Percentiles rank a stretch among this genome's conserved stretches.
These are phyloP conservation scores for Brachypodium distachyon DNA, from an alignment of 202 grass and related monocot species.

Conservation along the genomic window DNA sequence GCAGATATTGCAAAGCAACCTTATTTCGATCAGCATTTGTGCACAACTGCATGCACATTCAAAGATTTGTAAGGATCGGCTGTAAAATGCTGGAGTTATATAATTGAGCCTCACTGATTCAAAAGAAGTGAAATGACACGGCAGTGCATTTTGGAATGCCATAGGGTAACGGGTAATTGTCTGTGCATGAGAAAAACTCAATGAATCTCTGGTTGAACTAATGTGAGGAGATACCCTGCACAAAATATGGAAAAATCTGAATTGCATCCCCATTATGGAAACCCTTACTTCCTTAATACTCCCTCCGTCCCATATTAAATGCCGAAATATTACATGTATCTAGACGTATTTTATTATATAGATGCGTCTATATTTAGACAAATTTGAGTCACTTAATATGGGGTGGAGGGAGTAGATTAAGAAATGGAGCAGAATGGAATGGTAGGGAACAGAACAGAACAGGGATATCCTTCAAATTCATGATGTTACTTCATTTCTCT, in stretches of 20 bases:
- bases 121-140: no score
- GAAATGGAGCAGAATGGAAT: not conserved
- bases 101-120: not conserved
- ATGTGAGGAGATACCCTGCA: not conserved
- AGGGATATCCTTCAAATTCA: not conserved
- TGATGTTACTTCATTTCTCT: not conserved
- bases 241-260: not conserved
- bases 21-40: not conserved
- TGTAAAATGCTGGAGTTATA: not conserved
- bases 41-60: not conserved
- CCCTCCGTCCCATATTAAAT: no score
- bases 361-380: no score
- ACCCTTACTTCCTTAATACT: not conserved
- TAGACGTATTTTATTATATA: no score
- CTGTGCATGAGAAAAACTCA: not conserved
- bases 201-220: not conserved
- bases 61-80: not conserved
- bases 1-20: not conserved
- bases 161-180: not conserved
- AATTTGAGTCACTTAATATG: no score
- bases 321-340: no score
- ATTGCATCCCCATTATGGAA: not conserved
- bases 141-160: not conserved
- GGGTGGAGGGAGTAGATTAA: no score
- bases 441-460: not conserved